Evolutionary conservation across 176 grass and related monocot genomes (phyloP), one percentile per base, ranked within the genome.

Genomic region (Elaeis guineensis): DNA sequence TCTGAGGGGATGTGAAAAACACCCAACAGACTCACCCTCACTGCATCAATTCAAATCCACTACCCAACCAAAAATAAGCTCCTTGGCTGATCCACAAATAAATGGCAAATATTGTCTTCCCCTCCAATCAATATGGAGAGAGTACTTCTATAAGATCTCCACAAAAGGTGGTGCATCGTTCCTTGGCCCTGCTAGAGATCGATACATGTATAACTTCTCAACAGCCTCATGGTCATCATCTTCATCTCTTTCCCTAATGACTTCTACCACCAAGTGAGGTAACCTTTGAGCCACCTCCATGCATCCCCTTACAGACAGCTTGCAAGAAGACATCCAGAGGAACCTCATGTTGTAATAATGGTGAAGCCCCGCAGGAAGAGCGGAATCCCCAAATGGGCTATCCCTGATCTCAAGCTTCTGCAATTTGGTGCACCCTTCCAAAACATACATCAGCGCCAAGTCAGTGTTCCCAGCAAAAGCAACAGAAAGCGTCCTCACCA

Each of bases 171-270:
- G 86, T n/a, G 74, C 82, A 77, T 95, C 90, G 14, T 50, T 59
- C 66, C 90, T 85, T 44, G 82, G 77, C 51, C 90, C 86, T 48
- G 73, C 71, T 16, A 95, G 72, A 52, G 85, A 83, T 24, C 86
- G 76, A 57, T 95, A 95, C 59, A 95, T 65, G 70, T 95, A 95
- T 58, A 95, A 29, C 60, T 95, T 95, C 30, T 90, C 77, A 6
- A 82, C 85, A 1, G 25, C 49, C 51, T 19, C 32, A 19, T 76
- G 60, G 9, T 21, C 51, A 49, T 83, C 79, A 61, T 68, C 78
- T 58, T 78, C 79, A 77, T 70, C 65, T 50, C 3, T 74, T 1
- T 68, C 65, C 5, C 51, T 11, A 4, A 68, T 68, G n/a, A 56
- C 52, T 56, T 68, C 65, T 14, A 68, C 52, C 17, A 55, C 52